Percentiles rank a stretch among this genome's conserved stretches.
Conservation (phyloP, 306 rosid species). For the Gastrolobium villosum region DNA sequence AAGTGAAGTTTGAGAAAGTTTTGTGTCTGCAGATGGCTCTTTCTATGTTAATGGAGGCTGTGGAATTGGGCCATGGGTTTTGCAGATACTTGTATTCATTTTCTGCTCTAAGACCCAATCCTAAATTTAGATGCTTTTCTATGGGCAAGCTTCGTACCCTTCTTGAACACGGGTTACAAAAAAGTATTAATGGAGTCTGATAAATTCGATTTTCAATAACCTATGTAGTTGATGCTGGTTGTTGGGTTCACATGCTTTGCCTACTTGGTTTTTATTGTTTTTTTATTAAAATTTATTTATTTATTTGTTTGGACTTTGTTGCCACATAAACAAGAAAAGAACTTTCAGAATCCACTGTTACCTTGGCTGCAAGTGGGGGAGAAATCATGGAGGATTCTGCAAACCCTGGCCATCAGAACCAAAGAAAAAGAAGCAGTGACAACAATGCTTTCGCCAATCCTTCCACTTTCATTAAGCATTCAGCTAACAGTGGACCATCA, state of each 20-base stretch:
- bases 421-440: slow-evolving; percentile 45
- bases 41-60: too few relatives aligned
- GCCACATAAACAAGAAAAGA: slow-evolving; percentile 27
- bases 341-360: neutral
- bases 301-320: slow-evolving; percentile 3
- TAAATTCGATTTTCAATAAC: too few relatives aligned
- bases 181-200: too few relatives aligned
- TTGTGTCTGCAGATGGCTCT: too few relatives aligned
- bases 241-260: neutral
- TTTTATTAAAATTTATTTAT: neutral
- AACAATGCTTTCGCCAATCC: slow-evolving; percentile 44
- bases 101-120: too few relatives aligned
- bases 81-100: too few relatives aligned
- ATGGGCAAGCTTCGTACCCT: too few relatives aligned
- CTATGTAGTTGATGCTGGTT: too few relatives aligned
- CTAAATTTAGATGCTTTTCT: too few relatives aligned
- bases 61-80: too few relatives aligned
- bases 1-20: too few relatives aligned
- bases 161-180: too few relatives aligned
- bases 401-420: slow-evolving; percentile 2
- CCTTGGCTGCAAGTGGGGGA: neutral
- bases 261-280: neutral
- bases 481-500: slow-evolving; percentile 17
- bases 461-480: slow-evolving; percentile 33
- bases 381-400: slow-evolving; percentile 28